Base-by-base conservation (phyloP, 495 filamentous ascomycete species). In the Letharia columbiana region DNA sequence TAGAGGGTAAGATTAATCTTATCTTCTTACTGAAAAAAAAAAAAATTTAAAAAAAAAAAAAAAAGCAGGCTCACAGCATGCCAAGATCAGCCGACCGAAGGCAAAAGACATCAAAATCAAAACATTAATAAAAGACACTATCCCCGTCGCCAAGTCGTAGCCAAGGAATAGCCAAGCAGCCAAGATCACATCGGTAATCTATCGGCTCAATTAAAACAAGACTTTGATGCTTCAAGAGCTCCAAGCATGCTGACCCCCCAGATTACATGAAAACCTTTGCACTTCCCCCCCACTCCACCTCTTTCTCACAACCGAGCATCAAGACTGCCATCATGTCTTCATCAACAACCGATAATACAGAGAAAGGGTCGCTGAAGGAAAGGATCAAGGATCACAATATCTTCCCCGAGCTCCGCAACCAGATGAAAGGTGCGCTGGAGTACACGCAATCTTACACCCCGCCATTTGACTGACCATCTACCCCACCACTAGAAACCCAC, bases 401-500 rank as follows among this genome's bases (percentile, higher is more conserved):
- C 45, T 66, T 64, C 15, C 63, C 63, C 42, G 58, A 69, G 8
- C 64, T 66, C 15, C 64, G 64, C 52, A 45, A 39, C 64, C 59
- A 66, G 40, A 49, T 66, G 56, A 66, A 66, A 66, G 64, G 64
- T 61, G 33, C 44, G 52, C 41, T 4, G 28, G 20, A 20, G 5
- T 23, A 11, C 31, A 61, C 58, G 2, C 64, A 7, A 13, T 35
- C 35, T 47, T 35, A 0, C 9, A 57, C 40, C 63, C 63, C 56
- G 33, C 23, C 40, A 41, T 47, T 11, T 12, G 42, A 35, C 35
- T 66, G n/a, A 57, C 67, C 44, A 15, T 39, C 28, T 3, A 35
- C 33, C n/a, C 42, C 37, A 40, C 35, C n/a, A 50, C 23, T 47
- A 70, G 74, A 70, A 41, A 75, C 78, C 44, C 73, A 77, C 52